These are phyloP conservation scores for Lachancea kluyveri DNA, from an alignment of 805 yeast genomes.

Conservation along the genomic window DNA sequence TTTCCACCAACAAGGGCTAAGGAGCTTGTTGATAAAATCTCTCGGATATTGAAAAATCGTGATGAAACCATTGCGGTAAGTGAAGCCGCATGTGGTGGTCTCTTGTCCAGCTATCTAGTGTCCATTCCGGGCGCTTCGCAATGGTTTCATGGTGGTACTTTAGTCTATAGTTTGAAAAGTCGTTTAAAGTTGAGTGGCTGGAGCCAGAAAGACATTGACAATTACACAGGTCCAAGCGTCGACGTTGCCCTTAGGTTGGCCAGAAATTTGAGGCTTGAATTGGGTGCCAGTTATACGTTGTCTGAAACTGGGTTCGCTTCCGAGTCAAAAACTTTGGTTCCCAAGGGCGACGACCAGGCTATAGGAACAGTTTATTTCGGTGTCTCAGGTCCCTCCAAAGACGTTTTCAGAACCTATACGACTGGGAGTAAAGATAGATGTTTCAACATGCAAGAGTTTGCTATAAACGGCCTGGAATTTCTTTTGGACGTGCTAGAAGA, in stretches of 20 bases:
- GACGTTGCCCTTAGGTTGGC: conserved; percentile 71
- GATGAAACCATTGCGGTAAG: conserved; percentile 69
- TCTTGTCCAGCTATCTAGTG: conserved; percentile 72
- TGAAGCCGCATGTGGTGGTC: conserved; percentile 89
- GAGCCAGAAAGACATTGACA: conserved; percentile 60
- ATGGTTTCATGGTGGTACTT: conserved; percentile 78
- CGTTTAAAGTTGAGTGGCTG: conserved; percentile 73
- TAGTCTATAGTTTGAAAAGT: conserved; percentile 72
- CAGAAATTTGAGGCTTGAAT: conserved; percentile 68
- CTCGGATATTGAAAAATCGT: conserved; percentile 45
- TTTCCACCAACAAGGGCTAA: conserved; percentile 60
- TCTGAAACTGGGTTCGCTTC: conserved; percentile 87
- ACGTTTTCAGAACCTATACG: conserved; percentile 36
- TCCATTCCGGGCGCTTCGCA: conserved; percentile 81
- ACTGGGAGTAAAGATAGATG: conserved; percentile 52
- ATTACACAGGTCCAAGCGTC: conserved; percentile 79
- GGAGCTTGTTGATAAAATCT: conserved; percentile 48
- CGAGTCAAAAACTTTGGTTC: conserved; percentile 40
- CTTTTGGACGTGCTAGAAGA: conserved; percentile 43
- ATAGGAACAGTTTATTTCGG: conserved; percentile 71
- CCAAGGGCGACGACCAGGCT: conserved; percentile 33
- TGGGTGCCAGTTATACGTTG: conserved; percentile 75
- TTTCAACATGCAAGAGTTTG: conserved; percentile 70
- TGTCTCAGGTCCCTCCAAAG: conserved; percentile 57
- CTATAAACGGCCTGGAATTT: conserved; percentile 56